Percentiles rank a stretch among this genome's conserved stretches.
These are phyloP conservation scores for Solanum hybrid DNA, from an alignment of 305 asterid species.

Conservation along the genomic window DNA sequence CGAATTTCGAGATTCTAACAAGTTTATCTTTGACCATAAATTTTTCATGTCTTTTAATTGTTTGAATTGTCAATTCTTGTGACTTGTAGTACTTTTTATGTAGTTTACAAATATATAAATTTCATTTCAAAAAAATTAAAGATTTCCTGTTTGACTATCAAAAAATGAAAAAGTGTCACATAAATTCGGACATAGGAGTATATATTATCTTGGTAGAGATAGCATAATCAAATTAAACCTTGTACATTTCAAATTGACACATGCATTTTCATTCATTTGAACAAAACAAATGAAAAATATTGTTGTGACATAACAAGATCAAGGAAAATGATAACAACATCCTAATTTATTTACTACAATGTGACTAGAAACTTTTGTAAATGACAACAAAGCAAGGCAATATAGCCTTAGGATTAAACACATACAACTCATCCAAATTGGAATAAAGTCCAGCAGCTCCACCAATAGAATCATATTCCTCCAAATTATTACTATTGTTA, in stretches of 20 bases:
- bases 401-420: constrained; percentile 73
- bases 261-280: neutral
- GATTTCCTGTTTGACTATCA: too few species aligned
- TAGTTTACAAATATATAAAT: too few species aligned
- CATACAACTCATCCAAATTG: constrained; percentile 73
- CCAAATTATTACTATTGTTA: constrained; percentile 14
- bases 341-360: neutral
- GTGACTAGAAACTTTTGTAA: constrained; percentile 46
- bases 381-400: constrained; percentile 92
- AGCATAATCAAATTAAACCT: neutral
- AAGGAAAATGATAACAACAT: neutral
- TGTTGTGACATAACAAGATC: neutral
- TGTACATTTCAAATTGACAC: neutral
- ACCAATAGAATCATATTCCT: constrained; percentile 71
- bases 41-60: neutral
- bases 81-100: too few species aligned
- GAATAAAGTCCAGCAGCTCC: constrained; percentile 64
- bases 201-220: neutral
- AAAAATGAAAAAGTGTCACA: neutral
- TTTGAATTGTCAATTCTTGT: neutral
- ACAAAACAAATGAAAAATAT: neutral
- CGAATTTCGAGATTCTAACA: neutral
- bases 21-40: too few species aligned
- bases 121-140: too few species aligned
- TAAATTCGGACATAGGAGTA: neutral